Evolutionary conservation across 83 land plant genomes (phyloP).

Genomic region (Thuja plicata): DNA sequence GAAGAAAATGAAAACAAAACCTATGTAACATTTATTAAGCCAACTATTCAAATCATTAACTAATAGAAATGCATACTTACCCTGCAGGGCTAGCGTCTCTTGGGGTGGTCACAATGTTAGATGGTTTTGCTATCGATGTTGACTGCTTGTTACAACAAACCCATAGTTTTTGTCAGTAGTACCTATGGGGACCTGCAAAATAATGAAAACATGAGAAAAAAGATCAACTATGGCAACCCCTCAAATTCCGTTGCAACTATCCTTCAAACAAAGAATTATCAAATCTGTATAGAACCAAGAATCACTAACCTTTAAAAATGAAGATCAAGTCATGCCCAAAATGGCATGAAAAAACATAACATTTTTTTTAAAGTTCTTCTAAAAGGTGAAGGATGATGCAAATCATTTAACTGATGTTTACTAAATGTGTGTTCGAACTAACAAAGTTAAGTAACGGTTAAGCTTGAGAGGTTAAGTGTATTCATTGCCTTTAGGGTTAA

Average conservation of each 20-base stretch:
- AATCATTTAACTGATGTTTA: too few species aligned
- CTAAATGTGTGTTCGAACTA: too few species aligned
- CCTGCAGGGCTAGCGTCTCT: conserved; percentile 47
- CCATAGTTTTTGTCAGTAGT: conserved; percentile 57
- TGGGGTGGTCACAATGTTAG: conserved; percentile 22
- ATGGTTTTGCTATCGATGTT: conserved; percentile 20
- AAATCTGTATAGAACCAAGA: not conserved
- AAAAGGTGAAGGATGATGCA: too few species aligned
- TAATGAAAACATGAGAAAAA: not conserved
- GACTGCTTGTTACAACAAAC: conserved; percentile 45
- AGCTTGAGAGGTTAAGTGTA: too few species aligned
- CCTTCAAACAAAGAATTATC: not conserved
- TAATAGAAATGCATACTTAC: conserved; percentile 19
- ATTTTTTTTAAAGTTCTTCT: too few species aligned
- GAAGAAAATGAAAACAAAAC: not conserved
- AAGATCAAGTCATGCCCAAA: not conserved
- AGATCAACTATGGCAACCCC: not conserved
- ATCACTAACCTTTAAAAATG: not conserved
- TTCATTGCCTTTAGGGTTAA: too few species aligned
- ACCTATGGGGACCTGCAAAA: conserved; percentile 34
- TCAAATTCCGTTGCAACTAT: not conserved
- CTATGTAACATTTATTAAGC: too few species aligned
- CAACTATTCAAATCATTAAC: too few species aligned
- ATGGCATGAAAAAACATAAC: too few species aligned
- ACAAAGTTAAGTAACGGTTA: too few species aligned